Conservation (phyloP, 1,139 yeast species). For the Kodamaea anthophila region DNA sequence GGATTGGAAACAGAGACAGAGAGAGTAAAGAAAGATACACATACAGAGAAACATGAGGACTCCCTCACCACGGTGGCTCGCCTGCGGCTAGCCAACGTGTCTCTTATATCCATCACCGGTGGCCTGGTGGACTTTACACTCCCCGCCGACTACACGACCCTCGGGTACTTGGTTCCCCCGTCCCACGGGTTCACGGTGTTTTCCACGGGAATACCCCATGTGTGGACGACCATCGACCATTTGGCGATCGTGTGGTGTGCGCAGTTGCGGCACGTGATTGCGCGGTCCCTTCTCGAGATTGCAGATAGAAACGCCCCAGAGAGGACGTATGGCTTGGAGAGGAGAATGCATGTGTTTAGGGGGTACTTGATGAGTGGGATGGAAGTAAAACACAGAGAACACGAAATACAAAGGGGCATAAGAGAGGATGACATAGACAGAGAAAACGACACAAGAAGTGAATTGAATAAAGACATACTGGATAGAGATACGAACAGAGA, state of each 20-base stretch:
- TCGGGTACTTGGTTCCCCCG: constrained; percentile 67
- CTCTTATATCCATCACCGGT: constrained; percentile 82
- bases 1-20: no score
- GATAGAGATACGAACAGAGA: neutral
- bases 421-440: neutral
- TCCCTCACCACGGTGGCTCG: constrained; percentile 29
- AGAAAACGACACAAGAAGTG: neutral
- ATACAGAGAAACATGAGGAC: no score
- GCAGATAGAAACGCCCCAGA: constrained; percentile 40
- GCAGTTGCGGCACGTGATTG: constrained; percentile 65
- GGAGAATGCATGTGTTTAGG: constrained; percentile 56
- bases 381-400: constrained; percentile 24
- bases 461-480: neutral
- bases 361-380: constrained; percentile 52
- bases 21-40: no score
- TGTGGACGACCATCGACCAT: constrained; percentile 95
- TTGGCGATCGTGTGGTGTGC: constrained; percentile 97
- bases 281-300: constrained; percentile 53
- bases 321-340: constrained; percentile 43
- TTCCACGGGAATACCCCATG: constrained; percentile 81
- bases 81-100: constrained; percentile 40
- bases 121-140: constrained; percentile 74
- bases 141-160: constrained; percentile 89
- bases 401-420: neutral
- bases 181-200: constrained; percentile 77